A percentile compares a stretch with the other conserved stretches of the same genome.
Evolutionary conservation across 31 red algal genomes (phyloP).

Genomic region (Odonthalia washingtoniensis): DNA sequence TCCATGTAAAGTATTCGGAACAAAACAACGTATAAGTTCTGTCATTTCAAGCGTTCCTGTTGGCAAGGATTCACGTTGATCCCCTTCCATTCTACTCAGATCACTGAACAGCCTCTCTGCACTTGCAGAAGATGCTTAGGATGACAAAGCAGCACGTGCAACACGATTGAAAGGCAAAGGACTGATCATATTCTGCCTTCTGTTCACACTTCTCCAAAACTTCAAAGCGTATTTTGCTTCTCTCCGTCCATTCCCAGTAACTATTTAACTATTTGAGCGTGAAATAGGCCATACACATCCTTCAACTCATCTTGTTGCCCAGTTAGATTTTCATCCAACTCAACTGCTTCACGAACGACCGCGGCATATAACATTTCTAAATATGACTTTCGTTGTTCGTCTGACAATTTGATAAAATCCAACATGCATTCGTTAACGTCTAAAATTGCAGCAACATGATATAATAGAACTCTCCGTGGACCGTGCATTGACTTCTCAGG

Average conservation of each 20-base stretch:
- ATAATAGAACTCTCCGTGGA: too few species aligned
- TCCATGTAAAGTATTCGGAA: too few species aligned
- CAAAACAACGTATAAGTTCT: background rate
- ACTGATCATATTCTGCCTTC: background rate
- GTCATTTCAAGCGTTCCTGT: background rate
- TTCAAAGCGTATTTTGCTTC: background rate
- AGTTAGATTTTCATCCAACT: background rate
- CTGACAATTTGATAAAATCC: background rate
- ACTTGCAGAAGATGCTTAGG: background rate
- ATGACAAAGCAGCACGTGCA: background rate
- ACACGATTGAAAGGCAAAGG: constrained; percentile 8
- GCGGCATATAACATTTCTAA: background rate
- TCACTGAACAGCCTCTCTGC: background rate
- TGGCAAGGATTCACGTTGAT: background rate
- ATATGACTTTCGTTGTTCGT: background rate
- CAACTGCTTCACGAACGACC: background rate
- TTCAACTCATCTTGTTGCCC: background rate
- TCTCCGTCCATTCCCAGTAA: background rate
- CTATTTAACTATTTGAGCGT: background rate
- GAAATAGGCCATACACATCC: background rate
- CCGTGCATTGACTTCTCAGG: too few species aligned
- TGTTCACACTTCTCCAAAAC: background rate
- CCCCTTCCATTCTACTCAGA: background rate
- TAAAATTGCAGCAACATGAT: background rate
- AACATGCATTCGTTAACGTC: background rate